Evolutionary conservation across 2,329 filamentous ascomycete genomes (phyloP).

Genomic region (Akanthomyces lecanii): DNA sequence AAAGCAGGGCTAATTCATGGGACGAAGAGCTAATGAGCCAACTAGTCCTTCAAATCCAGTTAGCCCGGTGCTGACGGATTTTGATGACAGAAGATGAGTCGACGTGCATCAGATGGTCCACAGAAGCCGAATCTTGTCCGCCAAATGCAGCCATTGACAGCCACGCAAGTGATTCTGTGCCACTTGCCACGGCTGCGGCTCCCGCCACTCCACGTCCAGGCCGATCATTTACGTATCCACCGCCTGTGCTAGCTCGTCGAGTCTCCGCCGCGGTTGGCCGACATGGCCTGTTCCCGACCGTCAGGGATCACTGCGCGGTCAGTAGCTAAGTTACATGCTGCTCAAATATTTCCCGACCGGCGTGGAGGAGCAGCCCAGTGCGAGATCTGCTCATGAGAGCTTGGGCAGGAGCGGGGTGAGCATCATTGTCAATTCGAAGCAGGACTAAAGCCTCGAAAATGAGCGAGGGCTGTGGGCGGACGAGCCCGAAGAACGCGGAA

Average conservation of each 20-base stretch:
- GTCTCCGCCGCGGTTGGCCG: background rate
- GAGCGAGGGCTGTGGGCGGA: background rate
- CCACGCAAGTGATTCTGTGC: background rate
- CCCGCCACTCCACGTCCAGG: background rate
- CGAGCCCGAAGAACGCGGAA: background rate
- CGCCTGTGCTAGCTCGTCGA: background rate
- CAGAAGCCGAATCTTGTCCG: conserved; percentile 7
- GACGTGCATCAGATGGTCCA: conserved; percentile 3
- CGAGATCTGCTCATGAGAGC: too few relatives aligned
- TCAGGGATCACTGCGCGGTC: background rate
- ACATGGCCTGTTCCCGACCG: background rate
- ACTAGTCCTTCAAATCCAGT: background rate
- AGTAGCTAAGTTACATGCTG: too few relatives aligned
- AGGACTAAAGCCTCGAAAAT: background rate
- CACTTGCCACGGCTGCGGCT: background rate
- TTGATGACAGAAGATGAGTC: conserved; percentile 5
- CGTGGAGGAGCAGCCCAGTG: too few relatives aligned
- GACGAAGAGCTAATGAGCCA: background rate
- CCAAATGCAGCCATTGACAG: background rate
- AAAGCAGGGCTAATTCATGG: too few relatives aligned
- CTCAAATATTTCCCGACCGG: too few relatives aligned
- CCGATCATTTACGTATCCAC: background rate
- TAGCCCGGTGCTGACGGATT: background rate
- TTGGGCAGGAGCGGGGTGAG: too few relatives aligned
- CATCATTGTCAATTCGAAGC: background rate